phyloP scores from a whole-genome alignment of 352 stramenopile genomes.

The Phytophthora pini region DNA sequence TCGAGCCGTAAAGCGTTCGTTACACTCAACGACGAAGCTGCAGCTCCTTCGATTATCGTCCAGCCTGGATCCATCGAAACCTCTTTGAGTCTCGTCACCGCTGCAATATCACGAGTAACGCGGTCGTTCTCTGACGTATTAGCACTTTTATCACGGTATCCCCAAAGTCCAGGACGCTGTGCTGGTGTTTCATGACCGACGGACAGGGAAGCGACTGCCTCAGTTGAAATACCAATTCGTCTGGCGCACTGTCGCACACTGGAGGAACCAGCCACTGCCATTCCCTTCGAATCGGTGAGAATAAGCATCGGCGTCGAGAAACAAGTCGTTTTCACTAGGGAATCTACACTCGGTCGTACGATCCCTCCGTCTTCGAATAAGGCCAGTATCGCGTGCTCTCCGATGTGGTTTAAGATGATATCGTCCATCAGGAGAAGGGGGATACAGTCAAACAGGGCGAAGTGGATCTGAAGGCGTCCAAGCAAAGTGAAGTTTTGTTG shows the following conservation, averaged over 20 bases:
- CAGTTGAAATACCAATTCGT: conserved; percentile 18
- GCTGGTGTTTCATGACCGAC: background rate
- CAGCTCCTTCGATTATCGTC: conserved; percentile 40
- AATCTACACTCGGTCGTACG: conserved; percentile 20
- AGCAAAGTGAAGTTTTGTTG: conserved; percentile 26
- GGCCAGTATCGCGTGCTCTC: conserved; percentile 16
- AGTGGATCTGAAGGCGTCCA: conserved; percentile 40
- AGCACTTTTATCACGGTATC: conserved; percentile 14
- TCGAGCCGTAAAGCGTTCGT: conserved; percentile 43
- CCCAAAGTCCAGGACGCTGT: conserved; percentile 10
- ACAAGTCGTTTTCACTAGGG: conserved; percentile 11
- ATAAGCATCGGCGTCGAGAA: conserved; percentile 29
- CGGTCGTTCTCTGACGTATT: background rate
- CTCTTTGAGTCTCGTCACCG: conserved; percentile 38
- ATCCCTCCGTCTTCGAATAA: conserved; percentile 22
- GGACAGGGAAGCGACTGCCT: conserved; percentile 23
- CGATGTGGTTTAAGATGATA: conserved; percentile 36
- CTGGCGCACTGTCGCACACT: conserved; percentile 24
- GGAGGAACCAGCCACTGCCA: conserved; percentile 16
- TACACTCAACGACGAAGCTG: conserved; percentile 17
- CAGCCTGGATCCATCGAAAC: conserved; percentile 33
- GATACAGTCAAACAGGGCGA: conserved; percentile 39
- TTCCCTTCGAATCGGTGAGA: conserved; percentile 24
- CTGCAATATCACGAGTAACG: conserved; percentile 10
- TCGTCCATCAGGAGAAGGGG: conserved; percentile 29